These are phyloP conservation scores for Mycosphaerelloides madeirae DNA, from an alignment of 2,329 filamentous ascomycete species.

Conservation along the genomic window DNA sequence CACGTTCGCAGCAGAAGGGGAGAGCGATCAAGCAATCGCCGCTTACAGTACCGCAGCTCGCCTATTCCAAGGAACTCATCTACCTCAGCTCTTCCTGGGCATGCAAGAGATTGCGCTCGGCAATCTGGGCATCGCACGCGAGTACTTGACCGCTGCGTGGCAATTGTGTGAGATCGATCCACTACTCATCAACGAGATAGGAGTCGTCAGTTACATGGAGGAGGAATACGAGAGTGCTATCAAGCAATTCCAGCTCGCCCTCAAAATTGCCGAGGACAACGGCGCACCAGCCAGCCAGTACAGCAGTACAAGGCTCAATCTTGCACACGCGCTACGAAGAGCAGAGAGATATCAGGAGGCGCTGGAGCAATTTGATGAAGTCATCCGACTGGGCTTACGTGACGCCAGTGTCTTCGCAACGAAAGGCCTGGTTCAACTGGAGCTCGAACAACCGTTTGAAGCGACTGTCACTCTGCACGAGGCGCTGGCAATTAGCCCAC, in stretches of 20 bases:
- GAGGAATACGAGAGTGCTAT: constrained; percentile 71
- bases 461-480: constrained; percentile 81
- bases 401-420: constrained; percentile 73
- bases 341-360: constrained; percentile 65
- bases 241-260: constrained; percentile 70
- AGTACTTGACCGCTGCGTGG: constrained; percentile 89
- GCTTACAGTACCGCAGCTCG: constrained; percentile 94
- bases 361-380: constrained; percentile 78
- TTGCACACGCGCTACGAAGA: constrained; percentile 81
- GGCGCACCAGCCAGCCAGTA: constrained; percentile 70
- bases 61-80: constrained; percentile 92
- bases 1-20: constrained; percentile 94
- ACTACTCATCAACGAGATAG: constrained; percentile 88
- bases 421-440: constrained; percentile 78
- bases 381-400: constrained; percentile 71
- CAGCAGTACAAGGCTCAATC: constrained; percentile 78
- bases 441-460: constrained; percentile 67
- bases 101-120: constrained; percentile 98
- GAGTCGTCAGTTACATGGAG: constrained; percentile 92
- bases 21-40: constrained; percentile 96
- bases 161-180: constrained; percentile 79
- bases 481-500: constrained; percentile 70
- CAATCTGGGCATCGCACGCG: constrained; percentile 87
- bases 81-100: constrained; percentile 90
- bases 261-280: constrained; percentile 73